Percentiles rank a stretch among this genome's conserved stretches.
These are phyloP conservation scores for Spizellomyces sp. DNA, from an alignment of 192 early-diverging fungal genomes.

Conservation along the genomic window DNA sequence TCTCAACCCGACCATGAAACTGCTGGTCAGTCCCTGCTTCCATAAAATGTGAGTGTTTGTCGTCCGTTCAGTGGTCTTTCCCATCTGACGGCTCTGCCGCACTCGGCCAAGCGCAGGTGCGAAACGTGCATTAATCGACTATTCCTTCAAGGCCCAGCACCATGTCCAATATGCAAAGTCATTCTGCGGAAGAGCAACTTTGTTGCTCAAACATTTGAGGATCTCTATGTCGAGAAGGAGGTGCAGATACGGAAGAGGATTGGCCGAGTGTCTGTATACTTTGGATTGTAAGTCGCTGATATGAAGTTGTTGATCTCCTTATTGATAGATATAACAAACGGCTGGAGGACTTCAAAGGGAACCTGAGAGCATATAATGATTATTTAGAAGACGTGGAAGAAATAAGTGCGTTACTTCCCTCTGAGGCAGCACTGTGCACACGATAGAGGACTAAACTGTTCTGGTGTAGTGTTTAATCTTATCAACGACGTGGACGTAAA, in stretches of 20 bases:
- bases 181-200: conserved; percentile 83
- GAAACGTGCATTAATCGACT: conserved; percentile 86
- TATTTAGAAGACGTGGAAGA: conserved; percentile 92
- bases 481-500: conserved; percentile 85
- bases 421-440: conserved; percentile 11
- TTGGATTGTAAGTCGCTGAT: not conserved
- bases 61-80: not conserved
- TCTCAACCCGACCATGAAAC: conserved; percentile 81
- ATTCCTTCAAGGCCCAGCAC: conserved; percentile 83
- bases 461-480: conserved; percentile 71
- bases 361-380: conserved; percentile 79
- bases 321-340: conserved; percentile 80
- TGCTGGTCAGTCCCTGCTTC: conserved; percentile 92
- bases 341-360: conserved; percentile 79
- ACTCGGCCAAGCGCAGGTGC: conserved; percentile 61
- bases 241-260: conserved; percentile 72
- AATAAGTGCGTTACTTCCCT: conserved; percentile 45
- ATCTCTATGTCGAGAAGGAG: conserved; percentile 93
- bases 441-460: not conserved
- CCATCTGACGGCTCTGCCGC: not conserved
- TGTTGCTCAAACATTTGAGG: conserved; percentile 89
- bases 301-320: not conserved
- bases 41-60: conserved; percentile 80
- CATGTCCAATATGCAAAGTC: conserved; percentile 86
- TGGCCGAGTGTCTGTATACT: conserved; percentile 23